These are phyloP conservation scores for Picea engelmannii DNA, from an alignment of 83 land plant species.

Conservation along the genomic window DNA sequence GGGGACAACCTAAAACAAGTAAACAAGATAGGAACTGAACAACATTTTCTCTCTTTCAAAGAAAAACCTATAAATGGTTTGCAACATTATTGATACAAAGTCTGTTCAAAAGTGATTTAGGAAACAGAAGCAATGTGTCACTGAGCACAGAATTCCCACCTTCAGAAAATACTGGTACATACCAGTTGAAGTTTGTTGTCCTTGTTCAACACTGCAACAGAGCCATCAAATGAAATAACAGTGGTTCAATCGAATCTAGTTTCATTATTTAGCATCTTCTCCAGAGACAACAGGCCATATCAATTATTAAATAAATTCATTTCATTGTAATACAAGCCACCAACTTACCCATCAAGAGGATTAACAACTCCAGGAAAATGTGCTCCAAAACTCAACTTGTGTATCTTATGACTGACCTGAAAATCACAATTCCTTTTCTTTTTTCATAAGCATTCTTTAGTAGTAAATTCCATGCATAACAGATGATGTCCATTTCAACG, in stretches of 20 bases:
- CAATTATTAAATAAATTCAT: background rate
- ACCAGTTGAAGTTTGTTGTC: slow-evolving; percentile 48
- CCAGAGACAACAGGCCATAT: background rate
- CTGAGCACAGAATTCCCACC: slow-evolving; percentile 37
- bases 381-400: slow-evolving; percentile 87
- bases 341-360: slow-evolving; percentile 90
- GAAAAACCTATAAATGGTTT: too few relatives aligned
- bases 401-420: slow-evolving; percentile 95
- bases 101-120: background rate
- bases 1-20: slow-evolving; percentile 80
- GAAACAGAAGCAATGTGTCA: background rate
- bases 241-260: background rate
- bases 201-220: slow-evolving; percentile 38
- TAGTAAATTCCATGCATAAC: background rate
- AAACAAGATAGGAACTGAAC: slow-evolving; percentile 7
- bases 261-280: background rate
- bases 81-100: background rate
- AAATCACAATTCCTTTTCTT: background rate
- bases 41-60: background rate
- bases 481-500: background rate
- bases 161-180: slow-evolving; percentile 96
- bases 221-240: background rate
- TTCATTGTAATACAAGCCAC: background rate
- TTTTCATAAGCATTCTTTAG: background rate
- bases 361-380: slow-evolving; percentile 94